Evolutionary conservation across 2,329 filamentous ascomycete genomes (phyloP).

Genomic region (Karstenula rhodostoma): DNA sequence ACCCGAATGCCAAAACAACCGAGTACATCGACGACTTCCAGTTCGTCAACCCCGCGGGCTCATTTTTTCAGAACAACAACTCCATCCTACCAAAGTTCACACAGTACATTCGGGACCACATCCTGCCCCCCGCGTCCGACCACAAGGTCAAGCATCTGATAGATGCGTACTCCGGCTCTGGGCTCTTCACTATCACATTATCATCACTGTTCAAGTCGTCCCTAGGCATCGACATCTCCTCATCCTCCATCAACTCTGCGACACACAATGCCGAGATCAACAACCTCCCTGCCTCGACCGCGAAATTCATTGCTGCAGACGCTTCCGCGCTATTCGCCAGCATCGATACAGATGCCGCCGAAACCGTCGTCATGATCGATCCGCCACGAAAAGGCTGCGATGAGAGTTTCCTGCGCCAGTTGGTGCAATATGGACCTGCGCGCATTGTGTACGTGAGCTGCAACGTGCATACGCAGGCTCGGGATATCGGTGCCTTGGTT

Average conservation of each 20-base stretch:
- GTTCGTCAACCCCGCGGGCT: constrained; percentile 90
- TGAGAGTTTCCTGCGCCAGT: constrained; percentile 79
- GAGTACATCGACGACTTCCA: constrained; percentile 87
- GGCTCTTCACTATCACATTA: constrained; percentile 95
- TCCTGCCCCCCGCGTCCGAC: constrained; percentile 61
- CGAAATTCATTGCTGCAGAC: constrained; percentile 88
- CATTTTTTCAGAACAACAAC: constrained; percentile 99
- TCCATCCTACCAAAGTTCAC: constrained; percentile 91
- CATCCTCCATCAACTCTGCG: constrained; percentile 79
- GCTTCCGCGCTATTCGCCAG: constrained; percentile 82
- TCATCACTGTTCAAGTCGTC: constrained; percentile 80
- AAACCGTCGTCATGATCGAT: constrained; percentile 94
- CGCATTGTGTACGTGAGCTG: constrained; percentile 94
- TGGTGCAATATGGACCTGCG: constrained; percentile 78
- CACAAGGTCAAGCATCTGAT: constrained; percentile 80
- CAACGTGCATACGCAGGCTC: constrained; percentile 96
- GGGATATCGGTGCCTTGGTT: constrained; percentile 89
- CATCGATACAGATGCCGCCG: constrained; percentile 75
- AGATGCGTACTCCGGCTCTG: constrained; percentile 96
- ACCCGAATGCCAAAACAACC: constrained; percentile 80
- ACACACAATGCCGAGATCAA: constrained; percentile 81
- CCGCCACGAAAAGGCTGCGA: constrained; percentile 97
- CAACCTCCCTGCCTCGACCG: constrained; percentile 70
- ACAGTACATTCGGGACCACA: constrained; percentile 81
- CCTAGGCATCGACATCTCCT: constrained; percentile 89